Base-by-base conservation (phyloP, 2,329 filamentous ascomycete genomes). In the Aspergillus pseudoviridinutans region DNA sequence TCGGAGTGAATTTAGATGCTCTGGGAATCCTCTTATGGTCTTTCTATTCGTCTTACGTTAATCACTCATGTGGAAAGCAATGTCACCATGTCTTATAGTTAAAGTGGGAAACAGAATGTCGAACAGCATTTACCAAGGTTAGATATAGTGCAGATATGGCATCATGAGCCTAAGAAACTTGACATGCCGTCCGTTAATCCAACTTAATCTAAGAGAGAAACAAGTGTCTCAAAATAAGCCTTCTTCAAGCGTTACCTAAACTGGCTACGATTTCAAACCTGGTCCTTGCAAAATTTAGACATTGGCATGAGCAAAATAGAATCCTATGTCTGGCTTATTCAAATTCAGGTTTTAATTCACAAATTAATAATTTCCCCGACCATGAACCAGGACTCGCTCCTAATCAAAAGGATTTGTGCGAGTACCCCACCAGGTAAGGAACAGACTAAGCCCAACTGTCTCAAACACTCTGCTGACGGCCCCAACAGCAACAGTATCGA, bases 371-470 rank as follows among this genome's bases (percentile, higher is more conserved):
- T 51, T 28, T 7, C 25, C 41, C n/a, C n/a, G 17, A 38, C 32
- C 32, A 38, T 38, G 29, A 29, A 29, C 24, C 20, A 50, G 22
- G 35, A 54, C 38, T 14, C 47, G 49, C 24, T 67, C 83, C 22
- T 89, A 92, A 72, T 92, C 86, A 77, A 96, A 95, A 60, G 91
- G 91, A 82, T 92, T 93, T 79, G 91, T 94, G 74, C 90, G 88
- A 71, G 93, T 97, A 71, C 93, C 93, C 93, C 93, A 97, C 89
- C 91, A 97, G 74, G 91, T 96, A 69, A 97, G 83, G 85, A 97
- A 91, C 71, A 96, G 75, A 62, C 89, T 92, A 58, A 97, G 85
- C 63, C 93, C 94, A 59, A 97, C 85, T 3, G 94, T 97, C 85
- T 97, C 94, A 67, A 96, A 85, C 67, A 94, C 80, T 79, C 94